These are phyloP conservation scores for Puccinellia tenuiflora DNA, from an alignment of 176 grass and related monocot genomes.

Conservation along the genomic window DNA sequence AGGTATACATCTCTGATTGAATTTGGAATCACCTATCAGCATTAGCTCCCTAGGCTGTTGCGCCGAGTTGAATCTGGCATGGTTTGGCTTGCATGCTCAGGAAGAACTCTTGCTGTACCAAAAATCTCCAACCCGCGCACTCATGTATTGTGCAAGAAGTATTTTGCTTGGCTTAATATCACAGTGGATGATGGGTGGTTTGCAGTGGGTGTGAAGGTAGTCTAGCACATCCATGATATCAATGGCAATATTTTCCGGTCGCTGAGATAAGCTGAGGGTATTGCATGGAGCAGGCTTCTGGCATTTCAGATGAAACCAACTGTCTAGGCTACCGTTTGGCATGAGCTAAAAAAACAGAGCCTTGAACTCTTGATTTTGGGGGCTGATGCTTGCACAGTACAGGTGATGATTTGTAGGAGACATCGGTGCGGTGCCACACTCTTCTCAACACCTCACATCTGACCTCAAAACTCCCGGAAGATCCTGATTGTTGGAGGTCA, in stretches of 20 bases:
- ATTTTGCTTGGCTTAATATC: conserved; percentile 62
- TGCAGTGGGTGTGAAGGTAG: conserved; percentile 2
- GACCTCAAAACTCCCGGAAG: background rate
- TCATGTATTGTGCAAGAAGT: conserved; percentile 47
- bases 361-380: conserved; percentile 15
- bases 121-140: conserved; percentile 36
- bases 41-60: background rate
- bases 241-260: background rate
- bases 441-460: conserved; percentile 24
- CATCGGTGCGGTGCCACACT: background rate
- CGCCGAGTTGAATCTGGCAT: background rate
- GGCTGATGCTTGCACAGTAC: conserved; percentile 18
- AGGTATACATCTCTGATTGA: background rate
- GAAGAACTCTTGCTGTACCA: conserved; percentile 36
- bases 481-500: background rate
- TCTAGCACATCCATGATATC: background rate
- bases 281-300: background rate
- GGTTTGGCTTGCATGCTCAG: background rate
- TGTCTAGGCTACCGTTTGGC: conserved; percentile 20
- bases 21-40: background rate
- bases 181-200: conserved; percentile 33
- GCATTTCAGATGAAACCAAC: conserved; percentile 16
- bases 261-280: background rate
- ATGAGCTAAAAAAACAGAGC: conserved; percentile 24
- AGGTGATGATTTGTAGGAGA: conserved; percentile 26